These are phyloP conservation scores for Mycena sanguinolenta DNA, from an alignment of 768 basidiomycete genomes.

Conservation along the genomic window DNA sequence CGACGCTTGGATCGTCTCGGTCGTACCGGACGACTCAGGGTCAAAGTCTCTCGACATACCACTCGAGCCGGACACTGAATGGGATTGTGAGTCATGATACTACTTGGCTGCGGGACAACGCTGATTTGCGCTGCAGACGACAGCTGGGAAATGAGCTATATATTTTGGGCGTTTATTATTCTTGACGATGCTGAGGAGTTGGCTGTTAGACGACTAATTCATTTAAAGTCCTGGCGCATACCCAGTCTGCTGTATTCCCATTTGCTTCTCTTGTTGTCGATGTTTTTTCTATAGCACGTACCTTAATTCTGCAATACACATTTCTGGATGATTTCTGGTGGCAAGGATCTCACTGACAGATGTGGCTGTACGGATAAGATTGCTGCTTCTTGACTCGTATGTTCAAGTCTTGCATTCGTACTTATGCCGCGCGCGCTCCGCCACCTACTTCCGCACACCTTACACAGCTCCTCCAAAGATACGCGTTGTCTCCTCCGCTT, in stretches of 20 bases:
- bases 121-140: conserved; percentile 26
- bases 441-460: conserved; percentile 66
- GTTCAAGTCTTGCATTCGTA: conserved; percentile 13
- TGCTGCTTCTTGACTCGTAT: background rate
- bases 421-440: conserved; percentile 54
- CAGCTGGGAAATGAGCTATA: conserved; percentile 38
- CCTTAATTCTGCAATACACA: conserved; percentile 35
- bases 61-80: conserved; percentile 81
- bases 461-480: conserved; percentile 71
- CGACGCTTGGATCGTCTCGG: conserved; percentile 71
- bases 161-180: conserved; percentile 40
- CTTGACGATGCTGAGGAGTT: conserved; percentile 31
- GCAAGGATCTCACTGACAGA: no score
- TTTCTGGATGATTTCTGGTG: conserved; percentile 9
- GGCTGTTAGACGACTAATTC: conserved; percentile 31
- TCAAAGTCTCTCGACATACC: conserved; percentile 79
- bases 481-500: conserved; percentile 72
- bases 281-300: conserved; percentile 34
- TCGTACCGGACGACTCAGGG: conserved; percentile 79
- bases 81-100: conserved; percentile 67
- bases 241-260: conserved; percentile 37
- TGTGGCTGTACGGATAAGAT: no score
- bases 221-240: conserved; percentile 35
- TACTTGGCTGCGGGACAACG: background rate
- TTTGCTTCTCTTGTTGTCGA: conserved; percentile 38